phyloP scores from a whole-genome alignment of 2,329 filamentous ascomycete genomes.

The Curvularia lunata region DNA sequence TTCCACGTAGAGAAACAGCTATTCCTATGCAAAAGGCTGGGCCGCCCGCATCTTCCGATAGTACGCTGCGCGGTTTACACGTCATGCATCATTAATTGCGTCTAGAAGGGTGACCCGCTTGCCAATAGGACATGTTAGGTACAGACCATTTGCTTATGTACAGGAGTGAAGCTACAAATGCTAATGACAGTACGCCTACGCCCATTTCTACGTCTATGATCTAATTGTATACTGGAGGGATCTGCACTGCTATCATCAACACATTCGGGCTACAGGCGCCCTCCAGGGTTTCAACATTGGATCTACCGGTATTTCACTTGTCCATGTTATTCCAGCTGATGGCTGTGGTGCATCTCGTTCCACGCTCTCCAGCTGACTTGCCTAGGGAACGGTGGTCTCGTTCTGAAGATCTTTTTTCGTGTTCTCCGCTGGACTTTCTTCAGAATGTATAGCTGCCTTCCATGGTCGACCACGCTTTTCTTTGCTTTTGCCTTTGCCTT shows the following conservation, averaged over 20 bases:
- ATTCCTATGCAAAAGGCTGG: neutral
- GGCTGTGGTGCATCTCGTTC: no score
- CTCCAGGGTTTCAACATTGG: no score
- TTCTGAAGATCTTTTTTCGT: no score
- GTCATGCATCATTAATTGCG: slow-evolving; percentile 1
- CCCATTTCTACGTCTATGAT: neutral
- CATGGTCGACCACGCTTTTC: no score
- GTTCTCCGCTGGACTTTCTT: no score
- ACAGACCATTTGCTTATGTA: neutral
- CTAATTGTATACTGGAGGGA: neutral
- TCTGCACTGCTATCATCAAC: neutral
- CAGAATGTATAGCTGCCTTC: no score
- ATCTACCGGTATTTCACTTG: no score
- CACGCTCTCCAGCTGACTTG: no score
- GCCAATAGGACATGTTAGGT: neutral
- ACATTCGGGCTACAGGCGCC: no score
- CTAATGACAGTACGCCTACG: neutral
- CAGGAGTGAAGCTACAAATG: neutral
- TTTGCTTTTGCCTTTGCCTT: no score
- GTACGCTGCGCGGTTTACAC: neutral
- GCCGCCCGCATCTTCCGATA: neutral
- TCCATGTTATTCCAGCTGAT: no score
- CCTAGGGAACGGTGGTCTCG: no score
- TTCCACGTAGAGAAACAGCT: neutral
- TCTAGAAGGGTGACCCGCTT: neutral